Evolutionary conservation across 2,329 filamentous ascomycete genomes (phyloP), one percentile per base, ranked within the genome.

Genomic region (Dendrostoma leiphaemia): DNA sequence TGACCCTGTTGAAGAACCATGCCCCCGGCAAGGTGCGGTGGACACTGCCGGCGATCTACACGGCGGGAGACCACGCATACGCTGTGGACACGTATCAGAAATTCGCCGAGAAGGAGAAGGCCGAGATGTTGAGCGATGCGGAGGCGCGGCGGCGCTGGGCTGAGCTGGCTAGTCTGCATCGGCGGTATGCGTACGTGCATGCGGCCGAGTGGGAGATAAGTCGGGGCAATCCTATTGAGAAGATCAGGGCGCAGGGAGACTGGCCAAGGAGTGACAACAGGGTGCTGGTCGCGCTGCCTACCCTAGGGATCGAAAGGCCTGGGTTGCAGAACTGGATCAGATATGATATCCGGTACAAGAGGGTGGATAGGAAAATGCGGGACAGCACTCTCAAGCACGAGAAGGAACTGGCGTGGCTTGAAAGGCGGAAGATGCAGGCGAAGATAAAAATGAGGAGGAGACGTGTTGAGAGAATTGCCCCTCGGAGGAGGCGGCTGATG

Each of bases 21-120:
- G 81, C 81, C 0, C 80, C 80, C 0, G 78, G 75, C 0, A 84
- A 84, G 63, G 72, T 78, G 13, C 71, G 82, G 12, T 84, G 74
- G 57, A 80, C 80, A 0, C 65, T 85, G 2, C 82, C 82, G 0
- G 82, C 75, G 1, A 64, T 85, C 7, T 84, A 84, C 62, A 68
- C 71, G 7, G 67, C 72, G 23, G 62, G 63, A 2, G 68, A 79
- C 40, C 56, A 72, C 8, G 60, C 65, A 43, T 59, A 41, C 37
- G 54, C 54, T 1, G 19, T 68, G n/a, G 13, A 59, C 12, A 10
- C 57, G 5, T 56, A 57, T 0, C 48, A 53, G n/a, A 49, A 48
- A 1, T 62, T 61, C 48, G 63, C 61, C 56, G 59, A 59, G 12
- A n/a, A n/a, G 13, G 47, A 56, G 10, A 40, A 37, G 24, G 31